Evolutionary conservation across 2,329 filamentous ascomycete genomes (phyloP).

Genomic region (Fusarium foetens): DNA sequence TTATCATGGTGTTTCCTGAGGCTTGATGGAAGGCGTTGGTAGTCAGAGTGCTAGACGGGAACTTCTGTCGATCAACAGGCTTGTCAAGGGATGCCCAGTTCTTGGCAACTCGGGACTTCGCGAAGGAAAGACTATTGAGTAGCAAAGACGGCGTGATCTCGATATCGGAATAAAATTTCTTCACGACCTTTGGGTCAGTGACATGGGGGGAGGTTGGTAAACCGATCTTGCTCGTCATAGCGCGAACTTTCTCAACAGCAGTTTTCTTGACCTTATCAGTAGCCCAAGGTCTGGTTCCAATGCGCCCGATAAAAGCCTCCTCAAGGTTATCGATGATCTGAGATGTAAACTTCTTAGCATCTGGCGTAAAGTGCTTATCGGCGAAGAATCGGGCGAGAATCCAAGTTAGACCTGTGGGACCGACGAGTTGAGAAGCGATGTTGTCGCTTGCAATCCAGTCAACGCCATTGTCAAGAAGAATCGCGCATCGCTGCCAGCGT

Average conservation of each 20-base stretch:
- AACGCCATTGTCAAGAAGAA: not conserved
- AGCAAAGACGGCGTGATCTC: slow-evolving; percentile 65
- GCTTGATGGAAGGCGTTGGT: slow-evolving; percentile 75
- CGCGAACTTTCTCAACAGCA: slow-evolving; percentile 71
- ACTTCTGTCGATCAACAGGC: slow-evolving; percentile 68
- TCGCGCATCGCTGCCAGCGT: slow-evolving; percentile 11
- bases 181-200: slow-evolving; percentile 64
- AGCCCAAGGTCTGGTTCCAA: slow-evolving; percentile 72
- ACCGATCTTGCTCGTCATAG: slow-evolving; percentile 75
- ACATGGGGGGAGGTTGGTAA: slow-evolving; percentile 73
- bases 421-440: fast-evolving
- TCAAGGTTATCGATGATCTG: slow-evolving; percentile 77
- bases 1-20: slow-evolving; percentile 72
- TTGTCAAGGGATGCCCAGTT: slow-evolving; percentile 69
- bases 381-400: slow-evolving; percentile 77
- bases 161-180: slow-evolving; percentile 65
- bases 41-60: slow-evolving; percentile 69
- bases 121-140: slow-evolving; percentile 63
- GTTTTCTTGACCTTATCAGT: slow-evolving; percentile 66
- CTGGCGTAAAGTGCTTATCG: slow-evolving; percentile 73
- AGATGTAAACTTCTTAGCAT: slow-evolving; percentile 73
- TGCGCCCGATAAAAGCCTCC: slow-evolving; percentile 68
- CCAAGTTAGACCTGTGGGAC: slow-evolving; percentile 64
- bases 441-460: not conserved
- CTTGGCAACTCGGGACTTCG: slow-evolving; percentile 56